Conservation (phyloP, 192 early-diverging fungal genomes). For the Piromyces finnis region DNA sequence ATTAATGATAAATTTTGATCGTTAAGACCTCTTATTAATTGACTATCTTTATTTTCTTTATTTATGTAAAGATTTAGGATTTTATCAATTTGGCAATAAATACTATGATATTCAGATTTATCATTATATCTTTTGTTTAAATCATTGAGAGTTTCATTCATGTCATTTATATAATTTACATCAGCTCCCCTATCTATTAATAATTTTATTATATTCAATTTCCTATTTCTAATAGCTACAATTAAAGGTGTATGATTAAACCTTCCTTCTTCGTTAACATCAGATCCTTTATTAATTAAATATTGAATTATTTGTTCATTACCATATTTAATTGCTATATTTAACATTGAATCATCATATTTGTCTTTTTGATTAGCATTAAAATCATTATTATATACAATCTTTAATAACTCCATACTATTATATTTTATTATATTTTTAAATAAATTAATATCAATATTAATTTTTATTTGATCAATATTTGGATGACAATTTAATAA, state of each 20-base stretch:
- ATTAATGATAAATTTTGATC: no score
- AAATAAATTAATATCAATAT: not conserved
- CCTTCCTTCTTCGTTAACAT: not conserved
- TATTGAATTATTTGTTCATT: not conserved
- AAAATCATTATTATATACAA: not conserved
- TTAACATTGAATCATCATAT: not conserved
- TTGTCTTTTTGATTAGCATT: not conserved
- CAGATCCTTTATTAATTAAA: not conserved
- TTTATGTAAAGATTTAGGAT: not conserved
- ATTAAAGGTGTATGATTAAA: not conserved
- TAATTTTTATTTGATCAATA: not conserved
- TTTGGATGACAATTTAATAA: not conserved
- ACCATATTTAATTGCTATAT: not conserved
- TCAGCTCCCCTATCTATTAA: not conserved
- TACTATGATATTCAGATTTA: not conserved
- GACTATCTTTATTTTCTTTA: not conserved
- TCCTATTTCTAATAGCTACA: not conserved
- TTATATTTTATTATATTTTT: not conserved
- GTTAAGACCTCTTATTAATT: no score
- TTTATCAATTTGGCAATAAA: not conserved
- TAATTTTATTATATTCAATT: not conserved
- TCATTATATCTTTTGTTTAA: not conserved
- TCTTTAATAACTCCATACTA: not conserved
- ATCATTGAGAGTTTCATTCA: not conserved
- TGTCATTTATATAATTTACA: not conserved